Percentiles rank a stretch among this genome's conserved stretches.
phyloP scores from a whole-genome alignment of 441 rosid genomes.

The Gossypium davidsonii region DNA sequence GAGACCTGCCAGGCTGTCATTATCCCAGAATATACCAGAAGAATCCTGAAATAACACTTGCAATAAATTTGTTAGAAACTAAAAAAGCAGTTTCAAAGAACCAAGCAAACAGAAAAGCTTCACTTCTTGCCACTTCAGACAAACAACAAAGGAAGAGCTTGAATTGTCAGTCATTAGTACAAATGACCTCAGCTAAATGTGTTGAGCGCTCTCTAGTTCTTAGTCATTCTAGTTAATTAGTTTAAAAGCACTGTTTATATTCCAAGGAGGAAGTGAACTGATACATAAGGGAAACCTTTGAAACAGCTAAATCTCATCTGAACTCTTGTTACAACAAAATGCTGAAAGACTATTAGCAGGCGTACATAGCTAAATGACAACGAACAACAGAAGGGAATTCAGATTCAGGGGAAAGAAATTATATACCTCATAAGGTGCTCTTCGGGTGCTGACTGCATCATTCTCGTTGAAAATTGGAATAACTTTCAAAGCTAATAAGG shows the following conservation, averaged over 20 bases:
- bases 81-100: neutral
- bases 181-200: neutral
- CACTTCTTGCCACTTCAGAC: conserved; percentile 5
- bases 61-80: conserved; percentile 1
- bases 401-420: neutral
- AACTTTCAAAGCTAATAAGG: conserved; percentile 35
- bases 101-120: neutral
- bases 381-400: neutral
- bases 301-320: neutral
- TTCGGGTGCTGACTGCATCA: conserved; percentile 48
- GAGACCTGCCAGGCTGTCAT: conserved; percentile 30
- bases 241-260: neutral
- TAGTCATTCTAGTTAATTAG: neutral
- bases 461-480: conserved; percentile 52
- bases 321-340: neutral
- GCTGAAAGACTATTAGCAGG: neutral
- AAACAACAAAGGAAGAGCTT: neutral
- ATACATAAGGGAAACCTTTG: neutral
- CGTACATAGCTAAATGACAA: neutral
- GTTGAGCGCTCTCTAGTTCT: neutral
- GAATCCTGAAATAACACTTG: conserved; percentile 28
- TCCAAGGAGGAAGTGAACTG: neutral
- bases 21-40: conserved; percentile 25
- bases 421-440: conserved; percentile 44
- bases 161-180: neutral